Evolutionary conservation across 331 rosid genomes (phyloP).

Genomic region (Rosa hybrid): DNA sequence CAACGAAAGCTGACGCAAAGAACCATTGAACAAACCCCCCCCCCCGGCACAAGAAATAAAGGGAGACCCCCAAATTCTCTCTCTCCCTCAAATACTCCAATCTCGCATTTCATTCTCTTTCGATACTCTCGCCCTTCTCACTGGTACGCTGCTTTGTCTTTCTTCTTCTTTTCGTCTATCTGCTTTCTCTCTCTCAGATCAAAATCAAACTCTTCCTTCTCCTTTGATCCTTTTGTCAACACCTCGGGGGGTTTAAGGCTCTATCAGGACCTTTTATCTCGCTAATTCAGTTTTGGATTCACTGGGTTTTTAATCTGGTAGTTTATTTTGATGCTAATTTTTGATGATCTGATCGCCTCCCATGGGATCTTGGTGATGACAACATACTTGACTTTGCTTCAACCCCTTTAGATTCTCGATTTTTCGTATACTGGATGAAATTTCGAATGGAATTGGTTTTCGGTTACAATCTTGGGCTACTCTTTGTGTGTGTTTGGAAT

Average conservation of each 20-base stretch:
- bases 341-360: constrained; percentile 25
- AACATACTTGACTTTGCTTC: too few relatives aligned
- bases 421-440: neutral
- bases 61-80: neutral
- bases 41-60: constrained; percentile 4
- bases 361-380: too few relatives aligned
- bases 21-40: constrained; percentile 11
- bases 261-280: neutral
- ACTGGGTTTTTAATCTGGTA: neutral
- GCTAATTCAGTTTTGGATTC: neutral
- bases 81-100: neutral
- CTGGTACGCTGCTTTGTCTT: constrained; percentile 18
- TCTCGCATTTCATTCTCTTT: constrained; percentile 9
- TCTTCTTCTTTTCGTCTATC: neutral
- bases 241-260: constrained; percentile 17
- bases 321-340: neutral
- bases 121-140: constrained; percentile 13
- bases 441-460: neutral
- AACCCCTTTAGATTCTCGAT: neutral
- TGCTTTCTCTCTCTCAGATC: too few relatives aligned
- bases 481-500: neutral
- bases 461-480: too few relatives aligned
- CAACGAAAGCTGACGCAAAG: constrained; percentile 15
- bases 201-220: too few relatives aligned
- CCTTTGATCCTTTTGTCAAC: too few relatives aligned